Base-by-base conservation (phyloP, 495 filamentous ascomycete species). In the Penicillium paradoxum region DNA sequence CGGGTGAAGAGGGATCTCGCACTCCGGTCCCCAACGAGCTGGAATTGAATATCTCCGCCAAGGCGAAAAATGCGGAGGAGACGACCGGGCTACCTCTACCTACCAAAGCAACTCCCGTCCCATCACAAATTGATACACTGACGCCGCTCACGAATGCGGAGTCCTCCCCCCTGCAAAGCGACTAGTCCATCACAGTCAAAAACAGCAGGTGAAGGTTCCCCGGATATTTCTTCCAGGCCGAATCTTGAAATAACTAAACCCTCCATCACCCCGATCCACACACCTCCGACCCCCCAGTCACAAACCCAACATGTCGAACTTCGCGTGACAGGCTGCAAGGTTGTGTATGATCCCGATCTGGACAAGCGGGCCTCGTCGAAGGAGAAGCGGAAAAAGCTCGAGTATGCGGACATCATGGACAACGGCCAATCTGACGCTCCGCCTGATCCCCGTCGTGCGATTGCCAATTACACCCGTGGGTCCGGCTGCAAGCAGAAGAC, bases 81-180 rank as follows among this genome's bases (percentile, higher is more conserved):
- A 49, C 39, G 17, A 32, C 21, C 25, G 48, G 18, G 48, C 47
- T 21, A 19, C 19, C 50, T 25, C 39, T 43, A 38, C 43, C 48
- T n/a, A 17, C 48, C 11, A 29, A 43, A 18, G 68, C 76, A 44
- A 74, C 77, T 60, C 64, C 73, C 32, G 67, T 80, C 53, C 77
- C 73, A 56, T 59, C 69, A 32, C 67, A 76, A 56, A 65, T 79
- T 51, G 82, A 78, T 57, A 81, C 77, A 53, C 67, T 89, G 36
- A 95, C 90, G 17, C 89, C 90, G 40, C 78, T 91, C 54, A 92
- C 89, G 21, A 85, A 82, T 55, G 68, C 76, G 59, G 89, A 88
- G 57, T 90, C 86, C 27, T 91, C 90, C 86, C 29, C 79, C 82
- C 37, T 71, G 70, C 61, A 83, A 84, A 67, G 64, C 64, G 24